Percentiles rank a stretch among this genome's conserved stretches.
These are phyloP conservation scores for Ganoderma meredithae DNA, from an alignment of 1,284 basidiomycete genomes.

Conservation along the genomic window DNA sequence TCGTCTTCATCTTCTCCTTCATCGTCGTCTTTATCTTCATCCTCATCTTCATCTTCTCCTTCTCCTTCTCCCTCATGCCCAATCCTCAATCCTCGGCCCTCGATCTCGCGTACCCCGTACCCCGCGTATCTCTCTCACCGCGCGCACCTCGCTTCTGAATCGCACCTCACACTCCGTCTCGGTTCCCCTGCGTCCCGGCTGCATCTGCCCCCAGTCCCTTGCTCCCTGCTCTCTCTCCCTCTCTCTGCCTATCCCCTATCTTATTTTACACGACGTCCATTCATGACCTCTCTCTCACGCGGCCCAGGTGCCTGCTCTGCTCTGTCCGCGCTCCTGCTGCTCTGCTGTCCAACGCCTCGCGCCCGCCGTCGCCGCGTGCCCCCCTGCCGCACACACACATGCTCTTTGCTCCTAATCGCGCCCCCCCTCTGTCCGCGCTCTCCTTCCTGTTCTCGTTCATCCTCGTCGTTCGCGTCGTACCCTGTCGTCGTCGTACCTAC, in stretches of 20 bases:
- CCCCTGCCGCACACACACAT: neutral
- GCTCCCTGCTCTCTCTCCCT: neutral
- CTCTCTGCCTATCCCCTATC: conserved; percentile 5
- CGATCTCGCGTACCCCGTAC: neutral
- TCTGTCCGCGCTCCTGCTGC: neutral
- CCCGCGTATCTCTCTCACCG: neutral
- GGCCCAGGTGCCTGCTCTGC: neutral
- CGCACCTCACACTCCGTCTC: neutral
- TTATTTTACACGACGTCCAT: conserved; percentile 15
- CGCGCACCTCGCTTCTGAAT: too few species aligned
- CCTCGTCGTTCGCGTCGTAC: too few species aligned
- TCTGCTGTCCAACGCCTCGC: neutral
- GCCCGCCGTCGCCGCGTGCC: neutral
- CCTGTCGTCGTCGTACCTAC: neutral
- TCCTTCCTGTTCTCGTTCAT: too few species aligned
- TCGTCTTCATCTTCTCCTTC: neutral
- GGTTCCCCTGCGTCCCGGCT: neutral
- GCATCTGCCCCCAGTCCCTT: neutral
- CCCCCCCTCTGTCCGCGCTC: neutral
- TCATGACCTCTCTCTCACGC: conserved; percentile 9
- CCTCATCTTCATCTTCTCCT: neutral
- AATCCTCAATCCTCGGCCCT: too few species aligned
- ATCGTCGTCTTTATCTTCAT: neutral
- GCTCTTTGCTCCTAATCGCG: neutral
- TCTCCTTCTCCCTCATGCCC: neutral